Base-by-base conservation (phyloP, 345 rosid genomes). In the Linum trigynum region DNA sequence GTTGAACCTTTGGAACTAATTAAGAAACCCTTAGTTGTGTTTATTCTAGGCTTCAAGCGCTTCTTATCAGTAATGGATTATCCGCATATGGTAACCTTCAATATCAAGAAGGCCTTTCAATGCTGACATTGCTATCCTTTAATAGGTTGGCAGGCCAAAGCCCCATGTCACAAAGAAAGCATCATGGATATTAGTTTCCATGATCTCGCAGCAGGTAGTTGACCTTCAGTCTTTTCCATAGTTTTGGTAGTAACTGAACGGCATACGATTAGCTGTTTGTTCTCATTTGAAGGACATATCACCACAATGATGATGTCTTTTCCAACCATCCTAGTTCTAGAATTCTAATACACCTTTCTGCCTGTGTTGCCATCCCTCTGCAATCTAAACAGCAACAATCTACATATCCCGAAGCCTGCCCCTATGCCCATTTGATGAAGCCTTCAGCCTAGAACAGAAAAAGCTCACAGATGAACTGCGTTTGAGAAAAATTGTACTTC, bases 141-240 rank as follows among this genome's bases (percentile, higher is more conserved):
- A 39, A 65, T 67, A 74, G 77, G 74, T 69, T 70, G 39, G 62
- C 73, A 37, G 71, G 65, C 48, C 74, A 69, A 43, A 69, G 57
- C 38, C 23, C 68, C 39, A 35, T 41, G 55, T 55, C 68, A 7
- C 78, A 70, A 45, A 69, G 74, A 66, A 74, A 70, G 63, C 74
- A 81, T 64, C 87, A 73, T 55, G 84, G 80, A 4, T 79, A 82
- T 68, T 86, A 76, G 78, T 74, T 67, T 55, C 55, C 48, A 50
- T 69, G 35, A 57, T 15, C 53, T 12, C 39, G 55, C 55, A 45
- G 50, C 67, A 57, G 77, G 73, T 65, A 69, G 67, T 59, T 55
- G 36, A 56, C 62, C 62, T 42, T 7, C 43, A 23, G 32, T 40
- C 8, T 55, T 45, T 38, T 32, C 53, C 42, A n/a, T 39, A 53